These are phyloP conservation scores for Tricholoma furcatifolium DNA, from an alignment of 768 basidiomycete species.

Conservation along the genomic window DNA sequence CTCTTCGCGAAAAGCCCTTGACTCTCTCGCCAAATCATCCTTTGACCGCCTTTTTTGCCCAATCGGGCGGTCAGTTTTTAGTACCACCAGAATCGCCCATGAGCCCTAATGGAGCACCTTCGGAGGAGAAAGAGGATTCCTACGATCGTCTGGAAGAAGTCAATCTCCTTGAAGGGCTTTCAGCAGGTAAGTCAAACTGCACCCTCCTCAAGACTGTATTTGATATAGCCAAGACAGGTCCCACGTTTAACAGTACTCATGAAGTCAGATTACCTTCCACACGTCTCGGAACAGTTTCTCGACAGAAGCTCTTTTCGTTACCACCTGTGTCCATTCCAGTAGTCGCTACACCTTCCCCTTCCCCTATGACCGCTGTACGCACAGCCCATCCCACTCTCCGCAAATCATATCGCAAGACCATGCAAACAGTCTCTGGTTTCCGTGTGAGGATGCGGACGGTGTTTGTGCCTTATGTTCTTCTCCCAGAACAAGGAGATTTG, in stretches of 20 bases:
- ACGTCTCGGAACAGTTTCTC: constrained; percentile 66
- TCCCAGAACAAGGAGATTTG: constrained; percentile 43
- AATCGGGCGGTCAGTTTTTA: constrained; percentile 34
- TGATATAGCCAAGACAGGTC: constrained; percentile 31
- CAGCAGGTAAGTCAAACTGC: constrained; percentile 45
- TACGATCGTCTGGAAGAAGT: constrained; percentile 59
- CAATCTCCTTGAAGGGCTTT: constrained; percentile 53
- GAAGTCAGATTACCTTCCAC: constrained; percentile 61
- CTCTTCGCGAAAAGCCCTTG: constrained; percentile 78
- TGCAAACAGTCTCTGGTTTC: constrained; percentile 80
- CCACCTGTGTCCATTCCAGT: constrained; percentile 45
- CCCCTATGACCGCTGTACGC: constrained; percentile 47
- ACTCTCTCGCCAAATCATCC: constrained; percentile 44
- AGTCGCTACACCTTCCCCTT: constrained; percentile 43
- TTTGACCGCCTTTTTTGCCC: constrained; percentile 36
- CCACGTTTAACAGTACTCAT: constrained; percentile 36
- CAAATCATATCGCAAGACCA: constrained; percentile 81
- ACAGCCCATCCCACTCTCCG: constrained; percentile 67
- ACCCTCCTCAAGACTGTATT: neutral
- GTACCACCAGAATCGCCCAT: constrained; percentile 34
- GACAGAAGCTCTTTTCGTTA: constrained; percentile 66
- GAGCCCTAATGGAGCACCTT: constrained; percentile 24
- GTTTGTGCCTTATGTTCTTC: constrained; percentile 81
- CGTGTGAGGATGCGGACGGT: constrained; percentile 93
- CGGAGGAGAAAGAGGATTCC: constrained; percentile 35